Percentiles rank a stretch among this genome's conserved stretches.
Conservation (phyloP, 495 filamentous ascomycete genomes). For the Lasiosphaeria miniovina region DNA sequence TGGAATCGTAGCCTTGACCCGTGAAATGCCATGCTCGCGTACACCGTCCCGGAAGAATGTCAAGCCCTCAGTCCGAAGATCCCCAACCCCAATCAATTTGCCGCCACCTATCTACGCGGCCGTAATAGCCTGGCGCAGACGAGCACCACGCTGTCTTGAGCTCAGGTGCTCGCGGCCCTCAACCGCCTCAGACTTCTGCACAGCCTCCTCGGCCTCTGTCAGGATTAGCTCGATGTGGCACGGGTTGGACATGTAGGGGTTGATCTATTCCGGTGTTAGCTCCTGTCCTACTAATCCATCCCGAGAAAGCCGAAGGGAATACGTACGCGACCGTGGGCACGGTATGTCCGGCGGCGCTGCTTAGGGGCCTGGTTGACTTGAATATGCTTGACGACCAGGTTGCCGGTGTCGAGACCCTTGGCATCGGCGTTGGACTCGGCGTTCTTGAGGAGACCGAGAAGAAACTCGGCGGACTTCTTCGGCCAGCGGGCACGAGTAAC, state of each 20-base stretch:
- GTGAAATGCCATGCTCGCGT: slow-evolving; percentile 41
- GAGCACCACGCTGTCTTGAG: slow-evolving; percentile 83
- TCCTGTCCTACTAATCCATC: slow-evolving; percentile 1
- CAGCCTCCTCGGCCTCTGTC: slow-evolving; percentile 89
- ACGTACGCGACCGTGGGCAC: slow-evolving; percentile 99
- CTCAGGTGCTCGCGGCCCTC: slow-evolving; percentile 66
- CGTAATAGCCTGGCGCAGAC: slow-evolving; percentile 74
- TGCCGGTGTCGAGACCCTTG: slow-evolving; percentile 97
- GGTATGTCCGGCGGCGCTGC: slow-evolving; percentile 96
- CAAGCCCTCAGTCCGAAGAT: slow-evolving; percentile 37
- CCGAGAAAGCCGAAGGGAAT: slow-evolving; percentile 9
- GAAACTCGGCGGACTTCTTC: slow-evolving; percentile 96
- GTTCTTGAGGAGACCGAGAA: slow-evolving; percentile 96
- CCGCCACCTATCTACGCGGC: slow-evolving; percentile 56
- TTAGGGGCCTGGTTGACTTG: slow-evolving; percentile 99
- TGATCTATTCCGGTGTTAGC: slow-evolving; percentile 66
- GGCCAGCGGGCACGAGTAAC: slow-evolving; percentile 97
- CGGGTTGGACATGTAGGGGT: slow-evolving; percentile 99
- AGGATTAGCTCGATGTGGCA: slow-evolving; percentile 99
- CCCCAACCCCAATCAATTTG: slow-evolving; percentile 20
- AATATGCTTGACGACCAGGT: slow-evolving; percentile 97
- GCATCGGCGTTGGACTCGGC: slow-evolving; percentile 98
- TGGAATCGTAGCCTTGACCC: slow-evolving; percentile 41
- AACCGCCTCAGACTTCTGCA: slow-evolving; percentile 73
- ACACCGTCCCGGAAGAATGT: slow-evolving; percentile 41